Evolutionary conservation across 228 moss, liverwort and hornwort species (phyloP), one percentile per base, ranked within the genome.

Genomic region (Sphagnum magellanicum): DNA sequence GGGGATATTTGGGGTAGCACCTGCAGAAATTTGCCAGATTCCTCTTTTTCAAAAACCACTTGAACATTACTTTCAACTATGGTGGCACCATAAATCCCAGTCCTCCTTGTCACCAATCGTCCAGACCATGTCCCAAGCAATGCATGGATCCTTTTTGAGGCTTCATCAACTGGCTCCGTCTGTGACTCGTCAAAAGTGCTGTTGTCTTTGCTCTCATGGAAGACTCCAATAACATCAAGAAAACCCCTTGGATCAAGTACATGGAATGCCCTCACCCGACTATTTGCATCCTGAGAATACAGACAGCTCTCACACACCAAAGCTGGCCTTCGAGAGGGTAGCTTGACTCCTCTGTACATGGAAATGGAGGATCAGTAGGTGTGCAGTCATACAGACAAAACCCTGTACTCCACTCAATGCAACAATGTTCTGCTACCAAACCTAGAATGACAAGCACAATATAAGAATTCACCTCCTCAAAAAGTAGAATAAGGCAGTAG

Each of bases 251-350:
- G 88, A 88, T 97, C 93, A 61, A 97, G 78, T 14, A 91, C 88
- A 73, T 91, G 87, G 63, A 97, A 97, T 12, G 90, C 88, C 71
- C 97, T 74, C 16, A 91, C 93, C 64, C 97, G 83, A 73, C 79
- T 83, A 32, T 61, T 73, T 13, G 76, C 79, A 66, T 93, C 85
- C 64, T 80, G 72, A 12, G 97, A 93, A 75, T 82, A 88, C 6
- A 93, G 87, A 63, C 97, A 97, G 79, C 91, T 88, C 78, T 97
- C 97, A 76, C 91, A 93, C 8, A 97, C 97, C 50, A 97, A 83
- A 66, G 97, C 93, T 63, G 97, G 97, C 47, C 97, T 85, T 16
- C 91, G 83, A 10, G 97, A 93, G 5, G 97, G 93, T 52, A 97
- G 88, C 82, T 93, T 97, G 61, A 97, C 81, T 71, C 91, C 97